Base-by-base conservation (phyloP, 805 yeast genomes). In the Saccharomycopsis vini region DNA sequence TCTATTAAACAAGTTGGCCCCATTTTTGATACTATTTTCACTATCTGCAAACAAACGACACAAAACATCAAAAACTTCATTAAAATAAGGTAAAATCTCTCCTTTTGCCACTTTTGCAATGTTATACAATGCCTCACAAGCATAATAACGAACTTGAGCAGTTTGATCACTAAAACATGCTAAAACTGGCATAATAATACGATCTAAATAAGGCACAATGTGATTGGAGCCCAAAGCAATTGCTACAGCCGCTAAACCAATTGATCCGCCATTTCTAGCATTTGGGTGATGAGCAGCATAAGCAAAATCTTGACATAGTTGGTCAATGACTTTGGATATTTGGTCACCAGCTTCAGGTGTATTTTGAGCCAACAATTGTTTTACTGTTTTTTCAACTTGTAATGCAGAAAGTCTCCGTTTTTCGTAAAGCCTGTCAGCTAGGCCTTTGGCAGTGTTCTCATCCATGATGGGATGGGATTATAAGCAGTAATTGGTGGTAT, bases 81-180 rank as follows among this genome's bases (percentile, higher is more conserved):
- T 92, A 69, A 92, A 92, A 59, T 86, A 89, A 10, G 83, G 67
- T 49, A 92, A 66, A 19, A 92, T 85, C 62, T 92, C 97, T 23
- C 97, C 97, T 53, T 95, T 79, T 3, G 97, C 95, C 18, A 92
- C 94, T 57, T 92, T 92, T 38, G 97, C 95, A 37, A 92, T 89
- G 62, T 92, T 92, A 62, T 92, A 92, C 49, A 92, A 69, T 39
- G 95, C 82, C 57, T 92, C 98, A 64, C 97, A 92, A 0, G 98
- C 97, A 60, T 88, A 92, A 56, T 92, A 92, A 43, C 98, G 71
- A 6, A 92, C 98, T 52, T 95, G 76, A n/a, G 95, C 90, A 60
- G 92, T 96, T 48, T 92, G 95, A 57, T 92, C 98, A 40, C 95
- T 90, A 60, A 92, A 92, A 47, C 97, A 90, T 0, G 96, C 90